Evolutionary conservation across 2,329 filamentous ascomycete species (phyloP).

Genomic region (Ophiocordyceps camponoti-floridani): DNA sequence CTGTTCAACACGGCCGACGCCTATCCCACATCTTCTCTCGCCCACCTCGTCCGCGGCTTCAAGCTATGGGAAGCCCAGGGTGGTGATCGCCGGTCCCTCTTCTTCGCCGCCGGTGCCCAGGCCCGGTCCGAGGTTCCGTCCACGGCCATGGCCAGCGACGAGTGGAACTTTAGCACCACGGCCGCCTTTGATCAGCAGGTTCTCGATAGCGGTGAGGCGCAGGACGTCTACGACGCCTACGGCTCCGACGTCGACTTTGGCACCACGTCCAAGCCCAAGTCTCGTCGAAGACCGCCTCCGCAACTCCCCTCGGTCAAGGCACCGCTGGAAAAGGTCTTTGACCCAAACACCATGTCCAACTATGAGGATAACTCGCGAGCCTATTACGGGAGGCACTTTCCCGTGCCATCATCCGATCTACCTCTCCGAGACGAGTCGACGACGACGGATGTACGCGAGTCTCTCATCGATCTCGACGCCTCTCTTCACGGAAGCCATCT

Average conservation of each 20-base stretch:
- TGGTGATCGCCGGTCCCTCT: conserved; percentile 49
- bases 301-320: conserved; percentile 37
- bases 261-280: conserved; percentile 23
- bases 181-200: conserved; percentile 44
- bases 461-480: conserved; percentile 45
- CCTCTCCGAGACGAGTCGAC: conserved; percentile 39
- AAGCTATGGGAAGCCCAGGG: conserved; percentile 60
- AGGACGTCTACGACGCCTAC: conserved; percentile 43
- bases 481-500: conserved; percentile 37
- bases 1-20: conserved; percentile 41
- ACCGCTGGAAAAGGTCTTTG: conserved; percentile 46
- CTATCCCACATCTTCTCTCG: conserved; percentile 46
- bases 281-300: conserved; percentile 38
- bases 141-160: conserved; percentile 31
- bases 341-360: conserved; percentile 45
- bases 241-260: conserved; percentile 41
- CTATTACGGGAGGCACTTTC: conserved; percentile 35
- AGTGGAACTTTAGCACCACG: conserved; percentile 52
- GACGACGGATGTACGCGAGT: conserved; percentile 35
- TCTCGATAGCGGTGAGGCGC: conserved; percentile 31
- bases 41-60: conserved; percentile 52
- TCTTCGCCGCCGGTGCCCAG: conserved; percentile 40
- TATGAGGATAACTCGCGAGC: conserved; percentile 45
- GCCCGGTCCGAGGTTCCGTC: conserved; percentile 25
- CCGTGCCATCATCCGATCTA: conserved; percentile 31